Base-by-base conservation (phyloP, 139 green algal genomes). In the Astrephomene gubernaculifera region DNA sequence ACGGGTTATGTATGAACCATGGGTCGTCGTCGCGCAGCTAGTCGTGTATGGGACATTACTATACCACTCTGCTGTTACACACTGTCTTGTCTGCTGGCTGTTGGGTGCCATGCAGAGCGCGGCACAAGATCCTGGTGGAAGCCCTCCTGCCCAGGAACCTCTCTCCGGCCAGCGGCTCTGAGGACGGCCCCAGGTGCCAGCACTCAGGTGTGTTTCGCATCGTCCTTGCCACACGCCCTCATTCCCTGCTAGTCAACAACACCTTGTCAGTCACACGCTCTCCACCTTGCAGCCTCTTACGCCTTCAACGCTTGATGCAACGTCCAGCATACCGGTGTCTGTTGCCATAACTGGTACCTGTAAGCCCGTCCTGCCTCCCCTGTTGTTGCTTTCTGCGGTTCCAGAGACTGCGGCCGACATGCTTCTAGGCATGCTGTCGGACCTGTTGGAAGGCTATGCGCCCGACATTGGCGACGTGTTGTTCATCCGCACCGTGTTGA, bases 351-450 rank as follows among this genome's bases (percentile, higher is more conserved):
- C n/a, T n/a, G n/a, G n/a, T n/a, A n/a, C n/a, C n/a, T n/a, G n/a
- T n/a, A n/a, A n/a, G n/a, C n/a, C n/a, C n/a, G n/a, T n/a, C n/a
- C n/a, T n/a, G 17, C 49, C 49, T 57, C 12, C 49, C 17, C 49
- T 57, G 17, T 17, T 57, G 12, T 57, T 12, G 49, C 49, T 57
- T 12, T 57, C 14, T 57, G 49, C 14, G 4, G 35, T 7, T 6
- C 29, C 75, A 82, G 82, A 87, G 71, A 90, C 82, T 6, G 72
- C 87, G 19, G 88, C 87, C 17, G 86, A 92, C 31, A 80, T 86
- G 69, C 86, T 88, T 29, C 82, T 90, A 33, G 35, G 79, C 74
- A 85, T 92, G 86, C 70, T 92, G 60, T 63, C 86, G 27, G 68
- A 60, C 29, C 52, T 92, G 53, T 70, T 92, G 24, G 65, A 78